Base-by-base conservation (phyloP, 2,329 filamentous ascomycete genomes). In the Leptographium flavum region DNA sequence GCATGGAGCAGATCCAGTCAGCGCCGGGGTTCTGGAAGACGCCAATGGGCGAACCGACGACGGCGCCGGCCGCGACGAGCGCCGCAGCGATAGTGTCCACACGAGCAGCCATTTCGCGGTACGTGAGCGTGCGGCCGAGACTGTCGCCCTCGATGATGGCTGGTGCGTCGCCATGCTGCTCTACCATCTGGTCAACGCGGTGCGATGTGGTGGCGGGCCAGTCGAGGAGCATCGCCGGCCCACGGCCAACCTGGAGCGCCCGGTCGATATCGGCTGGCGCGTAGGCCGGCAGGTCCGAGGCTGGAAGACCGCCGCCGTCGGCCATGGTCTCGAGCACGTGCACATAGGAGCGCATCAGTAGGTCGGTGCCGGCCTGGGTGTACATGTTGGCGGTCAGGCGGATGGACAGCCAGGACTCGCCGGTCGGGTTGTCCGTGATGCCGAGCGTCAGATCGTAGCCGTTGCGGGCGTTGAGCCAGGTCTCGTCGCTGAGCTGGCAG, bases 1-100 rank as follows among this genome's bases (percentile, higher is more conserved):
- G 61, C 42, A 77, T 74, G n/a, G 68, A 71, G 13, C 15, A 36
- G 8, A 36, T n/a, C 5, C 5, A 4, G 17, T 36, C n/a, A 14
- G 30, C 6, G 25, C 25, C 25, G 6, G 25, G 25, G n/a, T n/a
- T n/a, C n/a, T n/a, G n/a, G 17, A 15, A 17, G 35, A 8, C 13
- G 32, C 9, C 35, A 11, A 37, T 17, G 19, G 19, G 19, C 9
- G 8, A 9, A 3, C 6, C 3, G 17, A 11, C 5, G 9, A 10
- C 5, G 5, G 35, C 15, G 22, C 23, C 22, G 10, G 22, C 25
- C 2, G 27, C 25, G 14, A 4, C 14, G n/a, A 30, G 15, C 8
- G 38, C 23, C 3, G 27, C 14, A 17, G 39, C 39, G 4, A 31
- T 4, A 17, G 28, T 11, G 25, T 41, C 39, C 17, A 32, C 11